Base-by-base conservation (phyloP, 2,329 filamentous ascomycete species). In the Passalora sequoiae region DNA sequence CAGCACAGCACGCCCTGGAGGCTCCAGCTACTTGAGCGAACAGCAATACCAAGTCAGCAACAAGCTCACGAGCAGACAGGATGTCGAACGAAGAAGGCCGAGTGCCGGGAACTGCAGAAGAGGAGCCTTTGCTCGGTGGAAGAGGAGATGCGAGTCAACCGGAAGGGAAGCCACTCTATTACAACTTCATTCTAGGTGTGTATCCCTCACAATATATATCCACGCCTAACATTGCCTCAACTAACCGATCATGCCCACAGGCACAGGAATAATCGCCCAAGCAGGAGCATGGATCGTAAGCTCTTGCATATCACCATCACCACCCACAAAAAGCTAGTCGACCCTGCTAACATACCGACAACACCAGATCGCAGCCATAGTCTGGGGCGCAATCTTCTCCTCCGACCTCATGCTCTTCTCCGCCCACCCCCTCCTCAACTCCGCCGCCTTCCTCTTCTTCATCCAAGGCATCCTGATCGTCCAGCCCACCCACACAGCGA, bases 401-500 rank as follows among this genome's bases (percentile, higher is more conserved):
- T 73, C 76, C 32, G 64, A 82, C 21, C 62, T 94, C 49, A 85
- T 86, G 28, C 80, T 95, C 57, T 95, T 97, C 75, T 89, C 87
- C 13, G 80, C 83, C 6, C 91, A 97, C 66, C 91, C 91, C 6
- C 60, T 63, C 43, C 60, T 63, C 50, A 63, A 63, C 52, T 62
- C 60, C 41, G 68, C 84, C 44, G 89, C 81, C 37, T 66, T 94
- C 46, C 73, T 95, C 50, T 73, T 87, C 45, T 73, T 92, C 57
- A 76, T 85, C 13, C 84, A 96, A 72, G 84, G 83, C 43, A 80
- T 89, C 53, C 80, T 97, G 40, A 71, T 92, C 55, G 77, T 97
- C 25, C 92, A 98, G 65, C 92, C 91, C 1, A 95, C 91, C 0
- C 78, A 85, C 57, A 86, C 86, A 0, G 71, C 81, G 2, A 66